phyloP scores from a whole-genome alignment of 2,329 filamentous ascomycete genomes.

The Aureobasidium sp. region DNA sequence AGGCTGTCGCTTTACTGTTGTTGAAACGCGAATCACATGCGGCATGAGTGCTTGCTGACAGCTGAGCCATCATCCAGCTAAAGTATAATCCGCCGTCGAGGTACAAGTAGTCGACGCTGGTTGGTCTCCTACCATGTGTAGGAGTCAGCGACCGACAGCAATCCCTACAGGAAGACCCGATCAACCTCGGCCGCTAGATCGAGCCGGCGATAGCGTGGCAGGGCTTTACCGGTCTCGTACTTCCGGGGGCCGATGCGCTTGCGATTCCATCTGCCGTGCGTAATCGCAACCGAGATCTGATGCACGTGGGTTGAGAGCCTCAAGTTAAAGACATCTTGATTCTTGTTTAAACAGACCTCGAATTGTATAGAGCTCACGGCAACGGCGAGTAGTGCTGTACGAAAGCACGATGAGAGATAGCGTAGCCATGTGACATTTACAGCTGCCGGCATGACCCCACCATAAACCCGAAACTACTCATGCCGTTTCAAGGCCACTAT shows the following conservation, averaged over 20 bases:
- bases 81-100: not conserved
- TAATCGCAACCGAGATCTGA: not conserved
- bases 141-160: not conserved
- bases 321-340: not conserved
- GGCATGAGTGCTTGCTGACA: not conserved
- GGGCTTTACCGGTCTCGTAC: too few relatives aligned
- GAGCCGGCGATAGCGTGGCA: not conserved
- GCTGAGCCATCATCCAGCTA: not conserved
- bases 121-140: not conserved
- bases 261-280: not conserved
- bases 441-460: not conserved
- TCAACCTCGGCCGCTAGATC: not conserved
- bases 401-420: too few relatives aligned
- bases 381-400: not conserved
- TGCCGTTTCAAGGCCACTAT: not conserved
- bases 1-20: conserved; percentile 2
- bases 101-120: not conserved
- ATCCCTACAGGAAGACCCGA: not conserved
- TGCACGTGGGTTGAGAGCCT: not conserved
- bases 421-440: not conserved
- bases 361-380: not conserved
- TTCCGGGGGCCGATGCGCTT: too few relatives aligned
- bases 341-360: not conserved
- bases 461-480: not conserved
- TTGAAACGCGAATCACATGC: conserved; percentile 1